Evolutionary conservation across 129 eudicot genomes (phyloP).

Genomic region (Tanacetum coccineum): DNA sequence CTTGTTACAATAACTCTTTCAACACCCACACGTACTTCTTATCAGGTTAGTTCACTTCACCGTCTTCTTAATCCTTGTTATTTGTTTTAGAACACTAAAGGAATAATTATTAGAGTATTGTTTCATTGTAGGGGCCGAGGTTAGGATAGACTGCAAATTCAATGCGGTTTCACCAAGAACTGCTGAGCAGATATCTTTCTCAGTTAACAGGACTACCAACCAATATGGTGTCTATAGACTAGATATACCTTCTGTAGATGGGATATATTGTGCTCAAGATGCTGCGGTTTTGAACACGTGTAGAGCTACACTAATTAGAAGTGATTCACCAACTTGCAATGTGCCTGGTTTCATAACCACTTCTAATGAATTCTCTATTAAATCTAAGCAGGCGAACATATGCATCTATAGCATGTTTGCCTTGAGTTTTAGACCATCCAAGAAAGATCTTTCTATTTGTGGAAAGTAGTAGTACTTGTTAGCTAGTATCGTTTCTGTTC

Average conservation of each 20-base stretch:
- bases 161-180: slow-evolving; percentile 62
- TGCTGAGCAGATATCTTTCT: slow-evolving; percentile 50
- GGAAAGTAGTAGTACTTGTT: slow-evolving; percentile 37
- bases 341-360: slow-evolving; percentile 58
- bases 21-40: slow-evolving; percentile 71
- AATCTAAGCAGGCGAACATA: slow-evolving; percentile 43
- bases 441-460: slow-evolving; percentile 48
- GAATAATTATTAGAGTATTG: background rate
- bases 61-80: background rate
- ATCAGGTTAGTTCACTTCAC: slow-evolving; percentile 44
- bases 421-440: slow-evolving; percentile 62
- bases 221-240: slow-evolving; percentile 61
- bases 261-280: slow-evolving; percentile 67
- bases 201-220: slow-evolving; percentile 77
- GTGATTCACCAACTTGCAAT: slow-evolving; percentile 49
- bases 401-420: slow-evolving; percentile 69
- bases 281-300: slow-evolving; percentile 47
- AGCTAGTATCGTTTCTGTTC: background rate
- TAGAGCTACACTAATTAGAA: slow-evolving; percentile 48
- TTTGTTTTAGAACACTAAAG: background rate
- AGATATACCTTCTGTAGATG: slow-evolving; percentile 71
- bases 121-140: slow-evolving; percentile 57
- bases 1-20: slow-evolving; percentile 68
- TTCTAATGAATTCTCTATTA: slow-evolving; percentile 56
- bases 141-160: slow-evolving; percentile 74